Evolutionary conservation across 2,329 filamentous ascomycete genomes (phyloP), one percentile per base, ranked within the genome.

Genomic region (Cadophora gregata): DNA sequence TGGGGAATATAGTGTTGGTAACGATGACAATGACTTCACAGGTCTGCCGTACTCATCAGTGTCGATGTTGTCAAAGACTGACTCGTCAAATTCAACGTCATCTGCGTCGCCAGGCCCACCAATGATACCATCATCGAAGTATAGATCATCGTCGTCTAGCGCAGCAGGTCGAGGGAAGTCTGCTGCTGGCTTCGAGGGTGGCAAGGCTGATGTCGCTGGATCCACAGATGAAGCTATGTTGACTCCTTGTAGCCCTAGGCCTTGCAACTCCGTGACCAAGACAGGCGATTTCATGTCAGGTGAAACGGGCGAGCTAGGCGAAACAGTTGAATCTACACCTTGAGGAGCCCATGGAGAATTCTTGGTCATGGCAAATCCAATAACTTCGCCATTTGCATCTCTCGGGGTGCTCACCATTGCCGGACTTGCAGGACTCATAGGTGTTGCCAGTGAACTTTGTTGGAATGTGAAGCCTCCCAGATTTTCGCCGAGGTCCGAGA

Each of bases 61-160:
- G 73, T 90, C 87, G 61, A 90, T 83, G 36, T 88, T 83, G 70
- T 93, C 90, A 74, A 93, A 93, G 16, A 92, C 84, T 6, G 88
- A 90, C 75, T 93, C 90, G 68, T 93, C 90, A 75, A 93, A 92
- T 1, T 84, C 81, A 0, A 81, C 80, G 31, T 89, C 85, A 5
- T 77, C 74, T 9, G 73, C 75, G 24, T 75, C 71, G 21, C 82
- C 83, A 66, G 84, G 81, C 3, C 83, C 79, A 59, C 82, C 80
- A 65, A 81, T 81, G 8, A 82, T 75, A 2, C 88, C 89, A 73
- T 88, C 88, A 69, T 91, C 88, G 73, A 90, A 93, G 75, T 92
- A 92, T 33, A 92, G 79, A 69, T 92, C 90, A 70, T 90, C 88
- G 38, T 86, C 83, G 60, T 79, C 77, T 33, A 77, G 68, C 25